Percentiles rank a stretch among this genome's conserved stretches.
Conservation (phyloP, 768 basidiomycete species). For the Tricholoma matsutake region DNA sequence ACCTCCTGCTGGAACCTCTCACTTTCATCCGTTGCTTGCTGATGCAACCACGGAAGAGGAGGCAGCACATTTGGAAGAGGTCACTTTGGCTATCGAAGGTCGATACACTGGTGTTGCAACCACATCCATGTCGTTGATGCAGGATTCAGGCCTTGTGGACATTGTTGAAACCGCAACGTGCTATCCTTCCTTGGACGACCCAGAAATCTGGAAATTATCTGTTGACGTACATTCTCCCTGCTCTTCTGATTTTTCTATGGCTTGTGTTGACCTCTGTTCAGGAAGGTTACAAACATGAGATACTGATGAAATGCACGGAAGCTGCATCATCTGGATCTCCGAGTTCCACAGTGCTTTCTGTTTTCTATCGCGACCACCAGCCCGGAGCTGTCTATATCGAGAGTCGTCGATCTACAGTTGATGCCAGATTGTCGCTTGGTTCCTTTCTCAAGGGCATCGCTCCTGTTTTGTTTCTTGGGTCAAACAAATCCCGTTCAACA, state of each 20-base stretch:
- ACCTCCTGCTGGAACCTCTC: not conserved
- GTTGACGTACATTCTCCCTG: not conserved
- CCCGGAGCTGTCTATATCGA: not conserved
- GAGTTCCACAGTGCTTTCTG: not conserved
- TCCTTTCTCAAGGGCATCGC: not conserved
- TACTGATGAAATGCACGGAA: not conserved
- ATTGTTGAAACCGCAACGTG: not conserved
- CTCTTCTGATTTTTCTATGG: not conserved
- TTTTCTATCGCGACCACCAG: not conserved
- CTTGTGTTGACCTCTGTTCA: not conserved
- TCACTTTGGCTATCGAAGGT: not conserved
- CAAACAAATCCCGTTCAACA: not conserved
- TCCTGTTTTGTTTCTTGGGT: not conserved
- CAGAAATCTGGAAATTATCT: not conserved
- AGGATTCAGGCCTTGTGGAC: not conserved
- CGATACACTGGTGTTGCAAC: not conserved
- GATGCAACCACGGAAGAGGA: not conserved
- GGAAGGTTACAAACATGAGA: not conserved
- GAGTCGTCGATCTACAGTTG: not conserved
- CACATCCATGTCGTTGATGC: not conserved
- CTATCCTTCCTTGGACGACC: not conserved
- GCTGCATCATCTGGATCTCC: not conserved
- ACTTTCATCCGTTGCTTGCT: not conserved
- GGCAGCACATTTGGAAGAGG: not conserved
- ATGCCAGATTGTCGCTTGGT: not conserved